Conservation (phyloP, 2,329 filamentous ascomycete species). For the Neodidymelliopsis sp. region DNA sequence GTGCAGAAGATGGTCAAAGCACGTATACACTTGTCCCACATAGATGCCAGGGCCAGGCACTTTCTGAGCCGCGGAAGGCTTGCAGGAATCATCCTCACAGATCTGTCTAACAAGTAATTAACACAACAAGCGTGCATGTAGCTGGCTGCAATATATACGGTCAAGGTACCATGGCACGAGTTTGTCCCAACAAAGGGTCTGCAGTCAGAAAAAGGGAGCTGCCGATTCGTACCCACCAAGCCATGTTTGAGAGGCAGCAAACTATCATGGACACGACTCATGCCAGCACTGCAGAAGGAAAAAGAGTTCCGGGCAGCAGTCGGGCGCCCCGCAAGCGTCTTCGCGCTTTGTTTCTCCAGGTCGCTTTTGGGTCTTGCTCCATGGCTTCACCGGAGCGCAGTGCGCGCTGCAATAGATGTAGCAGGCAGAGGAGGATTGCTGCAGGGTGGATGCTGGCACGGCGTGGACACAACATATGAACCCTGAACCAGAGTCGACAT, state of each 20-base stretch:
- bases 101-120: conserved; percentile 2
- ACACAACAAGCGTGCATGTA: background rate
- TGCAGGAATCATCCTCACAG: conserved; percentile 5
- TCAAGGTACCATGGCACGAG: conserved; percentile 2
- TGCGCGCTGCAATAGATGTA: conserved; percentile 11
- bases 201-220: conserved; percentile 2
- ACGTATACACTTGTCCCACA: conserved; percentile 9
- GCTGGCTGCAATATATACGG: conserved; percentile 2
- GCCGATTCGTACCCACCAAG: conserved; percentile 8
- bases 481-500: background rate
- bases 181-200: background rate
- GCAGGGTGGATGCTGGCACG: conserved; percentile 14
- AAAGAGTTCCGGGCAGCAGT: conserved; percentile 1
- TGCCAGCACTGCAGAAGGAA: conserved; percentile 4
- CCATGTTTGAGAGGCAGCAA: conserved; percentile 13
- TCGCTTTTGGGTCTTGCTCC: conserved; percentile 14
- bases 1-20: background rate
- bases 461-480: background rate
- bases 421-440: background rate
- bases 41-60: conserved; percentile 7
- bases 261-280: conserved; percentile 17
- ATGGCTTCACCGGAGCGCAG: conserved; percentile 11
- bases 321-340: conserved; percentile 14
- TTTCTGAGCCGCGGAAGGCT: conserved; percentile 2
- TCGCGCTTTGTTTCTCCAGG: conserved; percentile 10